Evolutionary conservation across 2,329 filamentous ascomycete genomes (phyloP), one percentile per base, ranked within the genome.

Genomic region (Plenodomus biglobosus): DNA sequence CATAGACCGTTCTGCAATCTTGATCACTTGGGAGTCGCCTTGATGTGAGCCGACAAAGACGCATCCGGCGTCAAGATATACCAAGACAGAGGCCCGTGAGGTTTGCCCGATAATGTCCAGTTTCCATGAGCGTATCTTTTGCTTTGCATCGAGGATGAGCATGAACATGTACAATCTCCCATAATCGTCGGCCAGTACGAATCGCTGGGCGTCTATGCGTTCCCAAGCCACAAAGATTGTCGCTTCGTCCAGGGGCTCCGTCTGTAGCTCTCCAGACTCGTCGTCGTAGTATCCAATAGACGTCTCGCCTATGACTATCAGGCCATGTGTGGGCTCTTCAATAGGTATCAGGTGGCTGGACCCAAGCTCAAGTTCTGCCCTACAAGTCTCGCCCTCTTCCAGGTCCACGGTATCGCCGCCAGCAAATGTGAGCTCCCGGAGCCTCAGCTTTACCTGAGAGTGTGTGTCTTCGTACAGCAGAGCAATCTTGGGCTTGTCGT

Each of bases 151-250:
- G 2, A 90, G 79, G 13, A 87, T 72, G 11, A 99, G 82, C 68
- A 90, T 90, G 32, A 99, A 76, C n/a, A 96, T 76, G 65, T 92
- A 91, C 19, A 99, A 72, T 41, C 81, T 82, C 15, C 94, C 92
- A 65, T 94, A 96, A 61, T 96, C 91, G 67, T 99, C 94, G 1
- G 88, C 91, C 2, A 99, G 75, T n/a, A 96, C 78, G 75, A 91
- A 97, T 62, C 87, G 82, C 34, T 87, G 85, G 19, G 85, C 83
- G 62, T 97, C 89, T 42, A 94, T 85, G 61, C 86, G 84, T 53
- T 88, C 88, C 92, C 92, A 99, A 2, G 90, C 85, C n/a, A 94
- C 87, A 60, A 95, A 97, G 30, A 96, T 86, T 2, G 87, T 90
- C 0, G 91, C 83, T 47, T 92, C 85, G 1, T 83, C 78, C 2